Evolutionary conservation across 768 basidiomycete species (phyloP).

Genomic region (Tulasnella calospora): DNA sequence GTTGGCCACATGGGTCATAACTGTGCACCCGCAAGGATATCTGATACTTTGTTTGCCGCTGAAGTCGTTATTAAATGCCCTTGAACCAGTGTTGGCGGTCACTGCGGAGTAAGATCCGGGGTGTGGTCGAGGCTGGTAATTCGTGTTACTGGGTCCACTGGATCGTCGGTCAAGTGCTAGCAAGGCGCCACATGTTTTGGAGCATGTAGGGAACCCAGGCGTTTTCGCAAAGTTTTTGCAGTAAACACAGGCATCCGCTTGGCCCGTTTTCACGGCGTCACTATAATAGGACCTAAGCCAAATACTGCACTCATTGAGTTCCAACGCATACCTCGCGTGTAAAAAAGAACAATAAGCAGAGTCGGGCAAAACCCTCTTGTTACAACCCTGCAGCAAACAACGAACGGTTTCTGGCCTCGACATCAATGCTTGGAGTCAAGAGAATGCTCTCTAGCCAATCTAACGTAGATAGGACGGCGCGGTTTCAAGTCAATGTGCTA

Average conservation of each 20-base stretch:
- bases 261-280: not conserved
- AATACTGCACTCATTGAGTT: not conserved
- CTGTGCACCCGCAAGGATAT: not conserved
- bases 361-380: not conserved
- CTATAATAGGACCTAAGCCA: not conserved
- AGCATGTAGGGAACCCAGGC: not conserved
- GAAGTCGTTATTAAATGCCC: not conserved
- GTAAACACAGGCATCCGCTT: not conserved
- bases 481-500: no score
- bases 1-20: not conserved
- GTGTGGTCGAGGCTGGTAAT: not conserved
- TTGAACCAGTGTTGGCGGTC: not conserved
- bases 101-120: not conserved
- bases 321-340: not conserved
- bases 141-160: not conserved
- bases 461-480: not conserved
- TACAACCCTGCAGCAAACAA: not conserved
- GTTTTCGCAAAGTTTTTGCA: not conserved
- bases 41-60: not conserved
- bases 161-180: not conserved
- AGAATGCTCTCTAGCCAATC: not conserved
- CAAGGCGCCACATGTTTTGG: not conserved
- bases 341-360: not conserved
- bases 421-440: not conserved
- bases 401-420: not conserved